Evolutionary conservation across 768 basidiomycete species (phyloP), one percentile per base, ranked within the genome.

Genomic region (Rhodotorula kratochvilovae): DNA sequence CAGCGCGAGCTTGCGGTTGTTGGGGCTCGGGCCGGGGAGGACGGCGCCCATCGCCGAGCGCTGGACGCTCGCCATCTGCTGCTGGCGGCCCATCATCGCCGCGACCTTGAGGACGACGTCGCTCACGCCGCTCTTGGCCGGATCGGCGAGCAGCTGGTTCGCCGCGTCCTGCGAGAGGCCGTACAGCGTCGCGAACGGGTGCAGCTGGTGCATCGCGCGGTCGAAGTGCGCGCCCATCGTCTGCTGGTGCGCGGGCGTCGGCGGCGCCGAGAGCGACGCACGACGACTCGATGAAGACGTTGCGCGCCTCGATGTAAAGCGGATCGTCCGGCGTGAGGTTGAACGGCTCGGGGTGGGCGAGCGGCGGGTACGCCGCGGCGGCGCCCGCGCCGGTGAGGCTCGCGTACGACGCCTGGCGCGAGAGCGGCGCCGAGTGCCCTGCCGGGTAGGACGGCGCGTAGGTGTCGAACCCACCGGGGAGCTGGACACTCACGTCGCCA

Each of bases 1-100:
- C 58, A 94, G 79, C 27, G 90, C 90, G 35, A 92, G 81, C 82
- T 94, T 94, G 76, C 92, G 85, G 79, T 94, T 94, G 82, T 93
- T 93, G 17, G 91, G 89, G 72, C 90, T 92, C 25, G 91, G 91
- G 1, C 91, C 91, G 58, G 82, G 83, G 3, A 67, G 35, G 29
- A 33, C 17, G 8, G 50, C 31, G 43, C 72, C 68, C 58, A 67
- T 63, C 25, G 66, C 68, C 33, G 55, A 57, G 19, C 68, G 60
- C 61, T 68, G 63, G 8, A 68, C 60, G 36, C 67, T 64, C 42
- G 63, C 58, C 67, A 67, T 56, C 45, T 67, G 66, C 42, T 73
- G 61, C 62, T 74, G 67, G 33, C 72, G 53, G 11, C 69, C 66
- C 23, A 66, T 43, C 70, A 68, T 68, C 53, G 60, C 57, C 13